Evolutionary conservation across 805 yeast genomes (phyloP).

Genomic region (Nematodospora valgi): DNA sequence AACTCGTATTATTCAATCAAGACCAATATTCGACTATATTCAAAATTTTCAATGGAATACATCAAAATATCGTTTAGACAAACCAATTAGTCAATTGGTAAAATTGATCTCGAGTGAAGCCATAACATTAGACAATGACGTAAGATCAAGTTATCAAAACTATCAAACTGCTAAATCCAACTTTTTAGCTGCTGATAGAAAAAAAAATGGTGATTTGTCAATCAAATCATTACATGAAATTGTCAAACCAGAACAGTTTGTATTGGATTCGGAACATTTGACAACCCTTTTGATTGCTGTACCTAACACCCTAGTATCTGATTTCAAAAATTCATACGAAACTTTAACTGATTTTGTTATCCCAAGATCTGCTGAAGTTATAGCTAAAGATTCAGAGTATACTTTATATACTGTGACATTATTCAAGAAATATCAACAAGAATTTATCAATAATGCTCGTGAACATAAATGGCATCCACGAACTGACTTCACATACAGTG

Average conservation of each 20-base stretch:
- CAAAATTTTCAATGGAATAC: constrained; percentile 85
- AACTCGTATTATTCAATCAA: constrained; percentile 39
- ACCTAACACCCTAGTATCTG: constrained; percentile 60
- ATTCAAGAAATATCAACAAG: constrained; percentile 75
- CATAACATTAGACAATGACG: constrained; percentile 77
- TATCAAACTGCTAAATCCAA: constrained; percentile 83
- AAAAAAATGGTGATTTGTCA: constrained; percentile 89
- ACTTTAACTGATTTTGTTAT: constrained; percentile 76
- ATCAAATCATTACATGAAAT: constrained; percentile 88
- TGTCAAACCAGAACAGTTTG: constrained; percentile 79
- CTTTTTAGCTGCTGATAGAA: constrained; percentile 84
- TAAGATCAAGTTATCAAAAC: constrained; percentile 66
- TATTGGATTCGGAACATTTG: constrained; percentile 80
- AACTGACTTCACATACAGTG: constrained; percentile 79
- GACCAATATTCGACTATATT: constrained; percentile 57
- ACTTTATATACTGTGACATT: constrained; percentile 72
- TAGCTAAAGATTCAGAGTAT: constrained; percentile 73
- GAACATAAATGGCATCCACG: constrained; percentile 91
- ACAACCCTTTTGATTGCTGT: constrained; percentile 86
- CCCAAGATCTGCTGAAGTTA: constrained; percentile 78
- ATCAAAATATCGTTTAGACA: constrained; percentile 81
- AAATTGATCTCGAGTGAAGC: constrained; percentile 72
- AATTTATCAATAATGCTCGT: constrained; percentile 67
- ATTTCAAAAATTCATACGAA: constrained; percentile 72
- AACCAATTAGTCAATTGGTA: constrained; percentile 74